Evolutionary conservation across 176 grass and related monocot genomes (phyloP), one percentile per base, ranked within the genome.

Genomic region (Eragrostis curvula): DNA sequence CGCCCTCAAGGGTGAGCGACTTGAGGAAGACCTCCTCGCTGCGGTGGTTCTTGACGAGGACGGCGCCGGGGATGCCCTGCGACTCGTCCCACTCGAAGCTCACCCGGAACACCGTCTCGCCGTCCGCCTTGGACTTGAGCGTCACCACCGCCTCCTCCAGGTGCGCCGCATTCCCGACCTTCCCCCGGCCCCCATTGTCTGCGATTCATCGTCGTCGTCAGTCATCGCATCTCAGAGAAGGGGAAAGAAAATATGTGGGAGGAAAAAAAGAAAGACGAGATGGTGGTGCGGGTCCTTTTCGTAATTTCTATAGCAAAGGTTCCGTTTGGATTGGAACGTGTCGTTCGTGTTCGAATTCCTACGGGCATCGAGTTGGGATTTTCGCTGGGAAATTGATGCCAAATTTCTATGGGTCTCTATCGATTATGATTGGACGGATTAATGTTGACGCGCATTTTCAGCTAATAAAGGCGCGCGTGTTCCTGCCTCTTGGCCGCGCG

Each of bases 61-160:
- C 47, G 56, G 90, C 96, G 42, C 96, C 96, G 11, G 96, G 96
- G 68, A 95, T 77, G 17, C 96, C 96, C 32, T 84, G 81, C 27
- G 78, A 86, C 49, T 68, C 82, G 58, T 95, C 90, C 96, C 96
- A 98, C 5, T 93, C 75, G 63, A 98, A 98, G 24, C 43, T 78
- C 13, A 93, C 88, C 6, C 58, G 79, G 84, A 88, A 94, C 42
- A 71, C 25, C 1, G 88, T 89, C 71, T 90, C 84, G 39, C 96
- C 96, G 2, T 57, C 85, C 2, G 79, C 42, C 60, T 15, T 55
- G 9, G 90, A 84, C 40, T 74, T 89, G 57, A 90, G 7, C 8
- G 71, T 77, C 29, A 81, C 82, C 50, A 85, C 50, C 82, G 64
- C 83, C 53, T 94, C 85, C 62, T 94, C 86, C 86, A 93, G 70